Evolutionary conservation across 495 filamentous ascomycete genomes (phyloP), one percentile per base, ranked within the genome.

Genomic region (Acidomyces sp.): DNA sequence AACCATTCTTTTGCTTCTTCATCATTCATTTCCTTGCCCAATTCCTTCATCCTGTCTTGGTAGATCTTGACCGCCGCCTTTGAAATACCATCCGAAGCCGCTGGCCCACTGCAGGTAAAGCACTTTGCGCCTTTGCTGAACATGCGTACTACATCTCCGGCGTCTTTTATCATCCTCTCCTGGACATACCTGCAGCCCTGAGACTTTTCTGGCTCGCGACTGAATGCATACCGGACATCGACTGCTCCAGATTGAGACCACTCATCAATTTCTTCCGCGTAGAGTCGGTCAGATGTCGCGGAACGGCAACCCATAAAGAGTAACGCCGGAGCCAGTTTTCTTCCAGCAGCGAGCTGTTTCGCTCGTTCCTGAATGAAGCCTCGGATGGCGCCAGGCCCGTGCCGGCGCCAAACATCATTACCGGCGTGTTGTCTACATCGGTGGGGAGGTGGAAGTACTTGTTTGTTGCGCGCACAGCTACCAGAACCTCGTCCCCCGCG

Each of bases 401-500:
- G 22, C 57, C 55, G 3, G 55, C 53, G 4, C 47, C 45, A 31
- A 56, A 30, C 41, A 54, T 45, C 15, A 60, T 73, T 46, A 85
- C 61, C 0, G 82, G 82, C 0, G 70, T 69, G 32, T 68, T 67
- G 6, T 6, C 26, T 3, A 70, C 56, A 48, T 77, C 71, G 4
- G 55, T 41, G 0, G 80, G 80, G 0, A 80, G 70, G 39, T 78
- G 77, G 68, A 88, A 88, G 16, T 69, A 65, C 0, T 68, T 59
- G 49, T 79, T 66, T 0, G 62, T 68, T 0, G 65, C 48, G 25
- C 68, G 65, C 18, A 85, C 72, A 4, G 69, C 59, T 15, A 84
- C 70, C 35, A 75, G 72, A 0, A 82, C 57, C 37, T 62, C 66
- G 35, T 82, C 78, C 25, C 76, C 78, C 0, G 64, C 28, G 33